A percentile compares a stretch with the other conserved stretches of the same genome.
Conservation (phyloP, 225 moss, liverwort and hornwort genomes). For the Anthoceros angustus region DNA sequence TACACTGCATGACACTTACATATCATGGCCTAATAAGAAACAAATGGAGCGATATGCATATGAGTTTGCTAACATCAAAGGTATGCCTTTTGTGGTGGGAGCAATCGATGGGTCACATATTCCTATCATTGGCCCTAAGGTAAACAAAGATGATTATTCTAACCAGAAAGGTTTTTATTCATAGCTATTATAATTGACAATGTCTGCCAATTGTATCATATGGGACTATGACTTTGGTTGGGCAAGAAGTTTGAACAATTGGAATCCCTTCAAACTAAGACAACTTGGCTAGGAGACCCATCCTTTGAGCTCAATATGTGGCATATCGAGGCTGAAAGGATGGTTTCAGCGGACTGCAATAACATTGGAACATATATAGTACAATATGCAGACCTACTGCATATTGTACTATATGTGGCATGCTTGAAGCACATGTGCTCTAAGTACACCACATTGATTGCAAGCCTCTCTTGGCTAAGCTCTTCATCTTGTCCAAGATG, state of each 20-base stretch:
- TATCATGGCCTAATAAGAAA: neutral
- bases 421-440: too few relatives aligned
- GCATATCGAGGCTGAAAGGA: too few relatives aligned
- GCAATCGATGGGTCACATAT: slow-evolving; percentile 5
- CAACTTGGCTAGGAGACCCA: too few relatives aligned
- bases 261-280: neutral
- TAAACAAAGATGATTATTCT: neutral
- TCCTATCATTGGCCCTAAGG: neutral
- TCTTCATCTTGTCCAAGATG: too few relatives aligned
- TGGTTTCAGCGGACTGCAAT: too few relatives aligned
- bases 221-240: slow-evolving; percentile 5
- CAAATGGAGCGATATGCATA: neutral
- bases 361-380: too few relatives aligned
- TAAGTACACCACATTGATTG: too few relatives aligned
- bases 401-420: too few relatives aligned
- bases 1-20: neutral
- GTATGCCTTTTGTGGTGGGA: slow-evolving; percentile 4
- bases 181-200: neutral
- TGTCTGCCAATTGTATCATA: neutral
- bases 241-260: neutral
- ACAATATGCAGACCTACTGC: too few relatives aligned
- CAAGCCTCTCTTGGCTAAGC: too few relatives aligned
- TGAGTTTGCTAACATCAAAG: neutral
- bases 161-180: slow-evolving; percentile 1
- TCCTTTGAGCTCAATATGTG: too few relatives aligned